Percentiles rank a stretch among this genome's conserved stretches.
phyloP scores from a whole-genome alignment of 129 eudicot species.

The Pittosporum tobira region DNA sequence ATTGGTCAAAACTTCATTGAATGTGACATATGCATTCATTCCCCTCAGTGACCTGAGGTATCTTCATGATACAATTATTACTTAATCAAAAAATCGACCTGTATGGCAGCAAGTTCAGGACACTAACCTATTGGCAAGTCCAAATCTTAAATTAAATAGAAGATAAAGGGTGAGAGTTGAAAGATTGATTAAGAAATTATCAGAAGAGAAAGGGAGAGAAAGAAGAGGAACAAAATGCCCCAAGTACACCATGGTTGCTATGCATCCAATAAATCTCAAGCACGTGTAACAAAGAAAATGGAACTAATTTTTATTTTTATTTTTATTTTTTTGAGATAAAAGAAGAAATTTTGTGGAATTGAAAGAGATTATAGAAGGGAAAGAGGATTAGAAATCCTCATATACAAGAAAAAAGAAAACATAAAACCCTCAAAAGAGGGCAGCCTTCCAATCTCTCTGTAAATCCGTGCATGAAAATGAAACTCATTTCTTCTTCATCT shows the following conservation, averaged over 20 bases:
- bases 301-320: not conserved
- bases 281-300: not conserved
- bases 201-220: not conserved
- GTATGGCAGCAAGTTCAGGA: not conserved
- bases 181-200: not conserved
- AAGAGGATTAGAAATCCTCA: too few relatives aligned
- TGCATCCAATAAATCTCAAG: slow-evolving; percentile 3
- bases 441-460: too few relatives aligned
- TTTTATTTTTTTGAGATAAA: not conserved
- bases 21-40: too few relatives aligned
- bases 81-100: not conserved
- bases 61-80: not conserved
- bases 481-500: too few relatives aligned
- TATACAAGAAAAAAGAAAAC: too few relatives aligned
- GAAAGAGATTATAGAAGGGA: too few relatives aligned
- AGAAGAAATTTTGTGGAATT: too few relatives aligned
- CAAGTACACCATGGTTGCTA: not conserved
- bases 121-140: too few relatives aligned
- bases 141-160: not conserved
- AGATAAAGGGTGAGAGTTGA: not conserved
- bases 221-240: slow-evolving; percentile 1
- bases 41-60: not conserved
- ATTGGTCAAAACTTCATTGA: too few relatives aligned
- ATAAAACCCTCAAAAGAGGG: too few relatives aligned
- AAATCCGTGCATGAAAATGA: too few relatives aligned